phyloP scores from a whole-genome alignment of 1,284 basidiomycete genomes.

The Cutaneotrichosporon arboriforme region DNA sequence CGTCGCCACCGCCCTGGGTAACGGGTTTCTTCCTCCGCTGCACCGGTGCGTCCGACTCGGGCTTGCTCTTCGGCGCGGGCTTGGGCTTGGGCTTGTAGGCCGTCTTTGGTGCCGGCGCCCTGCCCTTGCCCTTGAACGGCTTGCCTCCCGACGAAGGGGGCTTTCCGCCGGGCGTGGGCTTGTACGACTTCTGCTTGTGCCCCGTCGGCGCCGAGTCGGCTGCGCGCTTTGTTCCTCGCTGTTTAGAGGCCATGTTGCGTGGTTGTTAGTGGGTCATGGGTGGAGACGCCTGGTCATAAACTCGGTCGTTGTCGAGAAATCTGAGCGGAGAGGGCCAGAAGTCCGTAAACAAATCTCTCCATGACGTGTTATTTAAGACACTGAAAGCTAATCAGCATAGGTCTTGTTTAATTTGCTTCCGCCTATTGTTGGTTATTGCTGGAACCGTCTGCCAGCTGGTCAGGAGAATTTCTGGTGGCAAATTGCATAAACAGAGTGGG shows the following conservation, averaged over 20 bases:
- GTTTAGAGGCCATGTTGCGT: constrained; percentile 10
- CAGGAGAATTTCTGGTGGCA: too few relatives aligned
- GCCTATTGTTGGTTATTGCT: too few relatives aligned
- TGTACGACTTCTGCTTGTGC: constrained; percentile 8
- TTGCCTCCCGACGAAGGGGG: background rate
- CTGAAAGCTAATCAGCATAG: too few relatives aligned
- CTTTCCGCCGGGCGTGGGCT: background rate
- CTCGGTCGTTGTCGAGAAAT: background rate
- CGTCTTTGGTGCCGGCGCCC: too few relatives aligned
- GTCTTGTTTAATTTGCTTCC: too few relatives aligned
- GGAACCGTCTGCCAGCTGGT: too few relatives aligned
- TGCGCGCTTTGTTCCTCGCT: constrained; percentile 13
- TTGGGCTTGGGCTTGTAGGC: constrained; percentile 6
- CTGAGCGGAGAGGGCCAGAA: background rate
- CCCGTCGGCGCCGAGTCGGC: constrained; percentile 8
- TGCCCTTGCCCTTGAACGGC: constrained; percentile 3
- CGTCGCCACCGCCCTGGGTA: constrained; percentile 36
- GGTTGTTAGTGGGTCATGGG: background rate
- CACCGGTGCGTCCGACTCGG: constrained; percentile 1
- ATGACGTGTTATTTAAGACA: too few relatives aligned
- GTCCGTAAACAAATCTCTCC: background rate
- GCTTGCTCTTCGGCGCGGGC: background rate
- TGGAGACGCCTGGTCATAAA: background rate
- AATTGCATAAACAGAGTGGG: too few relatives aligned
- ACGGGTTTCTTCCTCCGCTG: constrained; percentile 32